Base-by-base conservation (phyloP, 495 filamentous ascomycete species). In the Penicillium canariense region DNA sequence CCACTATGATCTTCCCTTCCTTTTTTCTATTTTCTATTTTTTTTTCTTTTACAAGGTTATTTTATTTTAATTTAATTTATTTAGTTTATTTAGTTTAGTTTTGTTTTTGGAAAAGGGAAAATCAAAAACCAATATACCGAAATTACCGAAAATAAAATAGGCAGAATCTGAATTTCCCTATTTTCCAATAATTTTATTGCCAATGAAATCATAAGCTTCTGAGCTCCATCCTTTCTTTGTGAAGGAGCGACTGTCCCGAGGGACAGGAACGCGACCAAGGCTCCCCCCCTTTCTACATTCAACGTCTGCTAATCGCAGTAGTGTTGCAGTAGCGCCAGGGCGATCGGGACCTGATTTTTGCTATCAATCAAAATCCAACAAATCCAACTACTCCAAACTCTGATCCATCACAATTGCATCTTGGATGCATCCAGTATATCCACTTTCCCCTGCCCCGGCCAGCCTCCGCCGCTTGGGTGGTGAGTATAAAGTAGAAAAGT, bases 181-280 rank as follows among this genome's bases (percentile, higher is more conserved):
- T 5, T 39, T 22, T 40, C 20, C 18, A 4, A 14, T 18, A 23
- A 22, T 22, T 7, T n/a, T 9, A 26, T 50, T 50, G 18, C 12
- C 18, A 38, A 18, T 46, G 12, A 44, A 51, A 48, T 43, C 34
- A 50, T 56, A 52, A 44, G 52, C 38, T 54, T 38, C 45, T 55
- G 32, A 48, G 52, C 25, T 51, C 52, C 52, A 36, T 52, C 20
- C 35, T 58, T 62, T 60, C 58, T 62, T 63, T 65, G 56, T 61
- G 63, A 59, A 60, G 60, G 50, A 60, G 66, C 65, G 68, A 67
- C 70, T 71, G 60, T 54, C 55, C 63, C 63, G 65, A 62, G 60
- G 63, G 62, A 62, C 58, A 69, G 66, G 68, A 59, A 66, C 61
- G 57, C 48, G 59, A 61, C 54, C 36, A 28, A 17, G 22, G n/a